Evolutionary conservation across 2,329 filamentous ascomycete genomes (phyloP).

Genomic region (Trichoderma gracile): DNA sequence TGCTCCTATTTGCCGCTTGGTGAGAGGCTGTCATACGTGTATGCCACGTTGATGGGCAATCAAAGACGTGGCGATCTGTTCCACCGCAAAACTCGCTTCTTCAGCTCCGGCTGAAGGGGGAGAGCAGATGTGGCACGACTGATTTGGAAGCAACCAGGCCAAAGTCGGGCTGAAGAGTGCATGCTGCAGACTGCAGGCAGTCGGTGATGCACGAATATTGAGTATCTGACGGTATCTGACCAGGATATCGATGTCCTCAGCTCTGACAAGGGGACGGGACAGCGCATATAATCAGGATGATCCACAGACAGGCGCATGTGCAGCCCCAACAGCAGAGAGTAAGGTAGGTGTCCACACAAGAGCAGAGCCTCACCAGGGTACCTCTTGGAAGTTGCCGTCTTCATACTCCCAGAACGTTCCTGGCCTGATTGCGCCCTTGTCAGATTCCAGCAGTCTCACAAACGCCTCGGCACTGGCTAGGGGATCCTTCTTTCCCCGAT

Average conservation of each 20-base stretch:
- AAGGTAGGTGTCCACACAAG: background rate
- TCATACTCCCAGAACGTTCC: conserved; percentile 25
- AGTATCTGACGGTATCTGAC: background rate
- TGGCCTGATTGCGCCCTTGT: background rate
- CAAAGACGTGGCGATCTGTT: background rate
- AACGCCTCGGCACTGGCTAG: conserved; percentile 20
- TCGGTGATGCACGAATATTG: background rate
- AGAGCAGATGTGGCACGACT: background rate
- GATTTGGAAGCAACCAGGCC: background rate
- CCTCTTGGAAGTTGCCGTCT: conserved; percentile 3
- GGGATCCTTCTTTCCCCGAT: conserved; percentile 21
- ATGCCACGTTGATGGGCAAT: conserved; percentile 7
- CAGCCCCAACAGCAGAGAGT: background rate
- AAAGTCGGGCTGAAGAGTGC: background rate
- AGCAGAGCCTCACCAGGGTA: conserved; percentile 10
- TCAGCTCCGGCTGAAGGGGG: background rate
- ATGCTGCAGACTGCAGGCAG: background rate
- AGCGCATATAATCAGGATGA: background rate
- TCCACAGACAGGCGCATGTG: background rate
- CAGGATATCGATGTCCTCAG: background rate
- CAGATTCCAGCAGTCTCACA: conserved; percentile 20
- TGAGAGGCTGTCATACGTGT: background rate
- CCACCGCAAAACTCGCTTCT: background rate
- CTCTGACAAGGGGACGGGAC: background rate
- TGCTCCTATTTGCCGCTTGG: background rate